Base-by-base conservation (phyloP, 2,329 filamentous ascomycete species). In the Grosmannia penicillata region DNA sequence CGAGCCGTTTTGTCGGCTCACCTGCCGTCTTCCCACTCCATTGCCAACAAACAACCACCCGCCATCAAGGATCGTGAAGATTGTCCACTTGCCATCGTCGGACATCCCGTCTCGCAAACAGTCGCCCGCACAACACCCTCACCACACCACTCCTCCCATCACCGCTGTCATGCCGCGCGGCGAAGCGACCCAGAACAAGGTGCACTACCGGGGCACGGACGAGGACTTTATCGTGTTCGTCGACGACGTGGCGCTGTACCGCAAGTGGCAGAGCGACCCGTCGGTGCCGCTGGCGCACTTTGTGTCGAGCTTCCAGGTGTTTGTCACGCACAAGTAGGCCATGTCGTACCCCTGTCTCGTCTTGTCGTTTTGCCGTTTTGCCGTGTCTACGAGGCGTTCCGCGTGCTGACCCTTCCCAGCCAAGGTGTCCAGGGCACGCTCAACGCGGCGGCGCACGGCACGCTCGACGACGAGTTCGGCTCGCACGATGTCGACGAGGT, bases 291-390 rank as follows among this genome's bases (percentile, higher is more conserved):
- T 96, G 34, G 72, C 82, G 2, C 78, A 95, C 52, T 87, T 98
- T 40, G 72, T 96, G 40, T 84, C 78, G 42, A 71, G 81, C 8
- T 96, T 84, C 70, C 83, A 93, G 70, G 69, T 98, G 53, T 93
- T 94, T 53, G 66, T 81, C 31, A 93, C 86, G 26, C 82, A 93
- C 66, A 82, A 79, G 87, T 95, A 70, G 64, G 82, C 26, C 8
- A 17, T 8, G 26, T 14, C 8, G 13, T 11, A 28, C 11, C n/a
- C 17, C n/a, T 18, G 4, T 7, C 13, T 17, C n/a, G n/a, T 15
- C 35, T 15, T 22, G 4, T 8, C 14, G 21, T 30, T 31, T 5
- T 28, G 24, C 28, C 2, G 6, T 29, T 15, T 29, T n/a, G n/a
- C n/a, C n/a, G n/a, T n/a, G n/a, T n/a, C n/a, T n/a, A n/a, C n/a